phyloP scores from a whole-genome alignment of 78 protist species.

The Bodo saltans region DNA sequence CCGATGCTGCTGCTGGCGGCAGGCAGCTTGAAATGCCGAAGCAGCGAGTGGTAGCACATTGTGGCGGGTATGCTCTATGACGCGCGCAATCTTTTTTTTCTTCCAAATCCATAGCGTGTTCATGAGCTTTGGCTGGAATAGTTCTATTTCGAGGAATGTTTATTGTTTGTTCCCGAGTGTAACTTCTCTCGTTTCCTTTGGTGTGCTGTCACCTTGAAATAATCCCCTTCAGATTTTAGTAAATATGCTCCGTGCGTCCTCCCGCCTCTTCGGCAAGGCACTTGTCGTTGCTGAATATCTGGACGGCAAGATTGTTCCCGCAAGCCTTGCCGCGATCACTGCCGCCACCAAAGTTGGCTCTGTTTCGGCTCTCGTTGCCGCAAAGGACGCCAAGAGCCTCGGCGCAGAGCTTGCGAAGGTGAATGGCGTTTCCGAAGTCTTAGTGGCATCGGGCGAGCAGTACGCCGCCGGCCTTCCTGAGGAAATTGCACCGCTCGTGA shows the following conservation, averaged over 20 bases:
- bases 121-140: no score
- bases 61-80: no score
- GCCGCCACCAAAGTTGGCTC: conserved; percentile 33
- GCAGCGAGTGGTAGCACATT: no score
- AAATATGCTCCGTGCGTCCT: conserved; percentile 9
- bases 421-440: conserved; percentile 58
- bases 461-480: conserved; percentile 65
- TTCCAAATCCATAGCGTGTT: no score
- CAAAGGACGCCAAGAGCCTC: conserved; percentile 11
- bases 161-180: no score
- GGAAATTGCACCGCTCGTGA: conserved; percentile 55
- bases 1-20: no score
- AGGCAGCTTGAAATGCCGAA: no score
- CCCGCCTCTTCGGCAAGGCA: background rate
- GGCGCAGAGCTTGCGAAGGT: conserved; percentile 52
- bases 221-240: no score
- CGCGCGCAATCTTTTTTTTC: no score
- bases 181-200: no score
- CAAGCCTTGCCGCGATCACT: conserved; percentile 28
- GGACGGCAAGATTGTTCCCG: background rate
- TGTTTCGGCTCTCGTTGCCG: conserved; percentile 38
- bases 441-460: conserved; percentile 40
- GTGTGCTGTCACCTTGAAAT: no score
- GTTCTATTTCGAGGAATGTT: no score
- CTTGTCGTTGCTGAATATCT: background rate